These are phyloP conservation scores for Aspergillus jensenii DNA, from an alignment of 2,329 filamentous ascomycete species.

Conservation along the genomic window DNA sequence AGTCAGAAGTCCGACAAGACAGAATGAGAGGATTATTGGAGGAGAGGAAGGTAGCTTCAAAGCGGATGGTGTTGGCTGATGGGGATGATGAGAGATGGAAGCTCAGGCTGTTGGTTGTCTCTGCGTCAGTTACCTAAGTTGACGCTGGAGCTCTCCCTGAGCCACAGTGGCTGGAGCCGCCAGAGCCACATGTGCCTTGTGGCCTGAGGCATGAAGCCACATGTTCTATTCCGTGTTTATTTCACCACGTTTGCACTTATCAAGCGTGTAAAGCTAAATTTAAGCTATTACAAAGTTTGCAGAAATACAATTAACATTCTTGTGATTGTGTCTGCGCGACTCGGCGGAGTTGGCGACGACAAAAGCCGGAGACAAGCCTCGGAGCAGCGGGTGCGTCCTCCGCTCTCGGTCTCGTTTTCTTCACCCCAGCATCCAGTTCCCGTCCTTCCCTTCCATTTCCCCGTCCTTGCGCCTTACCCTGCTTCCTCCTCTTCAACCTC, in stretches of 20 bases:
- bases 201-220: conserved; percentile 16
- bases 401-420: conserved; percentile 22
- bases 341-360: background rate
- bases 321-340: background rate
- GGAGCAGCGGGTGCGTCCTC: conserved; percentile 27
- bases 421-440: conserved; percentile 21
- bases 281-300: background rate
- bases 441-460: conserved; percentile 28
- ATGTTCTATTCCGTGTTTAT: background rate
- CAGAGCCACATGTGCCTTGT: background rate
- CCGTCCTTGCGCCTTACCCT: conserved; percentile 19
- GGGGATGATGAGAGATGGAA: conserved; percentile 13
- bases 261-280: background rate
- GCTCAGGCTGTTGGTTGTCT: conserved; percentile 11
- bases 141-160: conserved; percentile 11
- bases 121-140: background rate
- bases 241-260: background rate
- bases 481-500: conserved; percentile 19
- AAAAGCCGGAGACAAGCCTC: conserved; percentile 28
- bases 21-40: background rate
- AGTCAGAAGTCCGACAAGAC: background rate
- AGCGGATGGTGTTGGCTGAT: conserved; percentile 1
- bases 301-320: background rate
- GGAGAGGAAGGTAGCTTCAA: background rate
- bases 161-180: conserved; percentile 15